phyloP scores from a whole-genome alignment of 2,329 filamentous ascomycete species.

The Diaporthe vaccinii region DNA sequence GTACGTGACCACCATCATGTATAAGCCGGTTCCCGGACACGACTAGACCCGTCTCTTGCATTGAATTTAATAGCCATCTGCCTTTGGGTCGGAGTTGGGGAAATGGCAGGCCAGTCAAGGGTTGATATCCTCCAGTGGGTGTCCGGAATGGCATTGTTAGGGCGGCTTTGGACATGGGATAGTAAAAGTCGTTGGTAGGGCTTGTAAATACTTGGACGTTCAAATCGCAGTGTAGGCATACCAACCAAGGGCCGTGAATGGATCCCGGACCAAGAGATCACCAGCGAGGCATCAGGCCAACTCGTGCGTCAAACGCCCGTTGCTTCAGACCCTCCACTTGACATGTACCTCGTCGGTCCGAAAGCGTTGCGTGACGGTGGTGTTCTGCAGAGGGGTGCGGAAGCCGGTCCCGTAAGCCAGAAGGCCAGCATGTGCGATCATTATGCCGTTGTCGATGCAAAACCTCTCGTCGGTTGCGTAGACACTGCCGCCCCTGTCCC shows the following conservation, averaged over 20 bases:
- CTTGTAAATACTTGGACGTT: slow-evolving; percentile 3
- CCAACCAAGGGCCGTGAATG: slow-evolving; percentile 3
- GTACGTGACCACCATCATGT: slow-evolving; percentile 98
- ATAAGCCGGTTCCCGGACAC: slow-evolving; percentile 76
- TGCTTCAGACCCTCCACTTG: slow-evolving; percentile 76
- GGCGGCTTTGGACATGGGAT: slow-evolving; percentile 38
- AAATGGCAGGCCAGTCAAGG: slow-evolving; percentile 20
- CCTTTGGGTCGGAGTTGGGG: slow-evolving; percentile 37
- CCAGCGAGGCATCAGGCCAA: neutral
- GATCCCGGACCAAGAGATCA: neutral
- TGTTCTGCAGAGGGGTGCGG: slow-evolving; percentile 81
- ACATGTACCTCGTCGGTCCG: slow-evolving; percentile 86
- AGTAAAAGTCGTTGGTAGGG: neutral
- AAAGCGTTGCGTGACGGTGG: slow-evolving; percentile 86
- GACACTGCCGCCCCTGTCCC: slow-evolving; percentile 87
- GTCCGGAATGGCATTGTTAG: slow-evolving; percentile 2
- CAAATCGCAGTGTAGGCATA: neutral
- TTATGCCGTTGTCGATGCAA: slow-evolving; percentile 99
- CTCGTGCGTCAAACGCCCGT: too few relatives aligned
- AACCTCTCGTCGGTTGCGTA: slow-evolving; percentile 97
- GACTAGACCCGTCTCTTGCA: slow-evolving; percentile 24
- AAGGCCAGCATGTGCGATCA: slow-evolving; percentile 97
- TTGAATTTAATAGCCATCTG: slow-evolving; percentile 16
- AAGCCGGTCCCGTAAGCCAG: slow-evolving; percentile 88
- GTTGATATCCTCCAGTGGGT: slow-evolving; percentile 25